Conservation (phyloP, 2,329 filamentous ascomycete genomes). For the Ophiostoma tasmaniense region DNA sequence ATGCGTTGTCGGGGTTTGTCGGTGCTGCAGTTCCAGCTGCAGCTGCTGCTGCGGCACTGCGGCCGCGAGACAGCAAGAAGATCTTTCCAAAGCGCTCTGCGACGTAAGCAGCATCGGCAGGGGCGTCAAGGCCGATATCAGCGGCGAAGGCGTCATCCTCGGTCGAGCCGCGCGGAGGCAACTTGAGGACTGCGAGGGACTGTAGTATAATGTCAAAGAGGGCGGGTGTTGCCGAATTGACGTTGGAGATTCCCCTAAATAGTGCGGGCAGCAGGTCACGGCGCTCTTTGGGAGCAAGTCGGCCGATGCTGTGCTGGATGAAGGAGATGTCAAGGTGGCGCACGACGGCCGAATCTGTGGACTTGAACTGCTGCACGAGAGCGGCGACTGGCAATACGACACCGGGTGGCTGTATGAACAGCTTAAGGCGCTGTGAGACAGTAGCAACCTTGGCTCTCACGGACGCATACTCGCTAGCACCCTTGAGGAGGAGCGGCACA, state of each 20-base stretch:
- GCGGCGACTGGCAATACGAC: slow-evolving; percentile 78
- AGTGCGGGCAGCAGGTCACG: slow-evolving; percentile 64
- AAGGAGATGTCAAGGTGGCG: slow-evolving; percentile 84
- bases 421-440: slow-evolving; percentile 44
- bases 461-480: slow-evolving; percentile 67
- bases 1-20: slow-evolving; percentile 48
- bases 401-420: slow-evolving; percentile 40
- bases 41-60: not conserved
- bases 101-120: slow-evolving; percentile 63
- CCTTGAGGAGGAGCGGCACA: slow-evolving; percentile 73
- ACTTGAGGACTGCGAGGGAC: slow-evolving; percentile 58
- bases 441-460: slow-evolving; percentile 67
- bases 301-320: slow-evolving; percentile 67
- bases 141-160: slow-evolving; percentile 64
- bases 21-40: no score
- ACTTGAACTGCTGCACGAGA: slow-evolving; percentile 83
- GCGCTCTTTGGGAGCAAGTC: slow-evolving; percentile 50
- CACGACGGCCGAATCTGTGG: slow-evolving; percentile 62
- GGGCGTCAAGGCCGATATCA: slow-evolving; percentile 55
- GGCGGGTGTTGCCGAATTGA: slow-evolving; percentile 44
- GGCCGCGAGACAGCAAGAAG: slow-evolving; percentile 46
- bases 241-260: slow-evolving; percentile 55
- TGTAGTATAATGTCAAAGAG: slow-evolving; percentile 79
- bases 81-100: slow-evolving; percentile 69
- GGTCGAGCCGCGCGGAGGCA: slow-evolving; percentile 69